Evolutionary conservation across 306 rosid genomes (phyloP).

Genomic region (Quillaja saponaria): DNA sequence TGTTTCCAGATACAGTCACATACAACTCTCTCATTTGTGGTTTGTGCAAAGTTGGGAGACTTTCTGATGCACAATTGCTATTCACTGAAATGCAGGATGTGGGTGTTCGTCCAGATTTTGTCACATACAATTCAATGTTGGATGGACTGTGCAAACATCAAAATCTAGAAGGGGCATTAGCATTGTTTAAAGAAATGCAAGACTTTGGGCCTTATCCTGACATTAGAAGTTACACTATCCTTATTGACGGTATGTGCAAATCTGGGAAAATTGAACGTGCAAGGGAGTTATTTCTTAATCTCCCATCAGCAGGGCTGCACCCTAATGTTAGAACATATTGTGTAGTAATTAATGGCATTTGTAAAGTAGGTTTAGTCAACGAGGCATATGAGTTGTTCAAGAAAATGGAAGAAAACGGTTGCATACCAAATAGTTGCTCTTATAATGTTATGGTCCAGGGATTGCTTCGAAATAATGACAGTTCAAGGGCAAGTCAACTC

Average conservation of each 20-base stretch:
- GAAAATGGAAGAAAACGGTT: background rate
- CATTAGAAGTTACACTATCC: background rate
- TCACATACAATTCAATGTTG: background rate
- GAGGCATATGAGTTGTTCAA: conserved; percentile 15
- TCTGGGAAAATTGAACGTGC: conserved; percentile 13
- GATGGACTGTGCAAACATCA: conserved; percentile 3
- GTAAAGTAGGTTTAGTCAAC: conserved; percentile 29
- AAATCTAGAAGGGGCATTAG: conserved; percentile 1
- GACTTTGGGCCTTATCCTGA: background rate
- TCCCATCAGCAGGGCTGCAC: conserved; percentile 29
- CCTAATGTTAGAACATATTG: conserved; percentile 28
- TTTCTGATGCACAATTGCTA: conserved; percentile 26
- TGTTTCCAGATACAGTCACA: conserved; percentile 31
- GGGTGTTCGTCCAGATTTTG: conserved; percentile 6
- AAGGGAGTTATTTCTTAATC: background rate
- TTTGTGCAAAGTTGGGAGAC: background rate
- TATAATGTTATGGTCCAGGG: conserved; percentile 4
- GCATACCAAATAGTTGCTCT: background rate
- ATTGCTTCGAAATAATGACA: background rate
- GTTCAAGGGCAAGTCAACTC: background rate
- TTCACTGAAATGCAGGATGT: conserved; percentile 6
- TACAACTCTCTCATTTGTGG: conserved; percentile 21
- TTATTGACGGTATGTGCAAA: conserved; percentile 20
- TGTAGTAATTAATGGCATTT: conserved; percentile 41
- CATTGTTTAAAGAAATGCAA: background rate